Evolutionary conservation across 176 grass and related monocot species (phyloP), one percentile per base, ranked within the genome.

Genomic region (Poa annua): DNA sequence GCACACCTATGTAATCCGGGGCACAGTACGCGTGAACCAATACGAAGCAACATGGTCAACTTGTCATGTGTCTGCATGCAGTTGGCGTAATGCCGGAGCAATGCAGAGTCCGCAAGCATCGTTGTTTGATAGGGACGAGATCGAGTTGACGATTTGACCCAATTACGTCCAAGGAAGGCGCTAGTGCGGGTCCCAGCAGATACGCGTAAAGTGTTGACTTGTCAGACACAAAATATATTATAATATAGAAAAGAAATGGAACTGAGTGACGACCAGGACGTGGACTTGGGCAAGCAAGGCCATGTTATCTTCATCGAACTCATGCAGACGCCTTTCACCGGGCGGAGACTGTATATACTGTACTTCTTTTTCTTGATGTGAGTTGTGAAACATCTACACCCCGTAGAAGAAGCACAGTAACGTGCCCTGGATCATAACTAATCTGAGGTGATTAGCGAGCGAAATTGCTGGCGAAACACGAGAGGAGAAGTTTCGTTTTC

Each of bases 21-120:
- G 21, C 4, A 29, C 10, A 5, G 49, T 19, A 29, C 11, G 7
- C 33, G 7, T 13, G 38, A 8, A 11, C 4, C 5, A 60, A 29
- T 29, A 29, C 29, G 29, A 29, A 41, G 5, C 25, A 0, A 7
- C 9, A 10, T 32, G 81, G 87, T 85, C 87, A 88, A 69, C 69
- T 76, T 41, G 17, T 25, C 8, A 34, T 62, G 48, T 78, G 39
- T 33, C 8, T 1, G 1, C 7, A 56, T 10, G 47, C 6, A 13
- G 67, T 24, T 70, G 67, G 69, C 69, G 41, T 15, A 1, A 39
- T 12, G 13, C 10, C 5, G 53, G 20, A 44, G 39, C 54, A 74
- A 62, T 62, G 24, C 25, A 67, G 81, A 89, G 29, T 21, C 22
- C 52, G 51, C 70, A 85, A 85, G 38, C 55, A 83, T 44, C 34